A percentile compares a stretch with the other conserved stretches of the same genome.
phyloP scores from a whole-genome alignment of 116 monocot species.

The Trichopus zeylanicus region DNA sequence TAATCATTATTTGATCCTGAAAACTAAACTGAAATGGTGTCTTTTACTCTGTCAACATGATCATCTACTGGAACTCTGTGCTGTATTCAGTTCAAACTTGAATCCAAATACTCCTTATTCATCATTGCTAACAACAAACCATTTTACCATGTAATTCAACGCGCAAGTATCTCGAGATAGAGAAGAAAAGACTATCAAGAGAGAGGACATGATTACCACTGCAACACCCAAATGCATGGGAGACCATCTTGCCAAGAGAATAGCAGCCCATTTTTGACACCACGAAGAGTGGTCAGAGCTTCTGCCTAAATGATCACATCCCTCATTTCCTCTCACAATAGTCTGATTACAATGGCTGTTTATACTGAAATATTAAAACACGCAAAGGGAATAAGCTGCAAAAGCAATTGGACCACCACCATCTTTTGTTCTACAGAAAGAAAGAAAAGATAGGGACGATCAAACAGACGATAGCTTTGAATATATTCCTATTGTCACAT shows the following conservation, averaged over 20 bases:
- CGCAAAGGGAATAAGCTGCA: neutral
- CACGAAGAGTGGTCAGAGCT: too few relatives aligned
- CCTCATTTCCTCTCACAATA: constrained; percentile 9
- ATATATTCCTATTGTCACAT: neutral
- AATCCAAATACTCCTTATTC: too few relatives aligned
- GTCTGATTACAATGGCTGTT: neutral
- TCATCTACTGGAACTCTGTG: too few relatives aligned
- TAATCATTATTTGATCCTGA: too few relatives aligned
- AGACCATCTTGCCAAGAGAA: constrained; percentile 49
- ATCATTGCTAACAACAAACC: too few relatives aligned
- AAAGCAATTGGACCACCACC: neutral
- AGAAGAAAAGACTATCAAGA: constrained; percentile 3
- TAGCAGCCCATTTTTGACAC: constrained; percentile 51
- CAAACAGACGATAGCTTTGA: neutral
- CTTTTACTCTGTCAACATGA: too few relatives aligned
- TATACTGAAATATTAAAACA: neutral
- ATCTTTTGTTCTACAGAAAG: neutral
- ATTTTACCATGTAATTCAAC: too few relatives aligned
- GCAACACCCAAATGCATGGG: constrained; percentile 32
- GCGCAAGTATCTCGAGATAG: neutral
- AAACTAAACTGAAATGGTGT: too few relatives aligned
- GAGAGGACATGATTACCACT: constrained; percentile 15
- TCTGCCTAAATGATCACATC: too few relatives aligned
- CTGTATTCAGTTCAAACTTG: too few relatives aligned
- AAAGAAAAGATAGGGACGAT: neutral